Base-by-base conservation (phyloP, 2,329 filamentous ascomycete genomes). In the Colletotrichum neosansevieriae region DNA sequence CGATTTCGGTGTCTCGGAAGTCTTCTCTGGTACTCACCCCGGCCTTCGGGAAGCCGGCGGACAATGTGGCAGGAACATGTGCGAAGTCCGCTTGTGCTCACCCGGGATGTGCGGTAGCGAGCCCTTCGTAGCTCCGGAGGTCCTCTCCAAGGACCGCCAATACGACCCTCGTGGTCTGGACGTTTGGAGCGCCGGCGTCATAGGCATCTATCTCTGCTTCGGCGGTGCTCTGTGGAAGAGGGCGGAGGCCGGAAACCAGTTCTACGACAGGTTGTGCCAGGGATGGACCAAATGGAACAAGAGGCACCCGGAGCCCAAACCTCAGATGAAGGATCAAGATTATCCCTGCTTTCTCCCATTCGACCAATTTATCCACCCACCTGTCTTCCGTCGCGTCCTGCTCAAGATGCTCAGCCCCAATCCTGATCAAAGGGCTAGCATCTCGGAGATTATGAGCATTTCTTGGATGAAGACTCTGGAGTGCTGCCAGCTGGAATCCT, bases 1-100 rank as follows among this genome's bases (percentile, higher is more conserved):
- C 57, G 94, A 97, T 77, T 97, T 97, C 80, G 94, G 94, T 60
- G 92, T 95, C 13, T 94, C 93, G 0, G 93, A 96, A 76, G 92
- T 97, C 17, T 97, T 97, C 76, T 88, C 86, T 61, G 94, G 93
- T 44, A 90, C 90, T 58, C 93, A 97, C 77, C 94, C 93, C 0
- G 94, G 93, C 34, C 81, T 94, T 45, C 86, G 92, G 68, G 88
- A 91, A 73, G 87, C 92, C 12, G 89, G 89, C 58, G 92, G 92
- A 63, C 86, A 92, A 74, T 94, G 92, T 77, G 92, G 91, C 54
- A 86, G 87, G 75, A 87, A 90, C 72, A 93, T 94, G 88, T 86
- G 85, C 32, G 88, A 68, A 3, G 78, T 93, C 9, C 89, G 92
- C 44, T 84, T 91, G 38, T 96, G 92, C 77, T 83, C 87, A 49